Evolutionary conservation across 352 stramenopile species (phyloP), one percentile per base, ranked within the genome.

Genomic region (Phytopythium cucurbitacearum): DNA sequence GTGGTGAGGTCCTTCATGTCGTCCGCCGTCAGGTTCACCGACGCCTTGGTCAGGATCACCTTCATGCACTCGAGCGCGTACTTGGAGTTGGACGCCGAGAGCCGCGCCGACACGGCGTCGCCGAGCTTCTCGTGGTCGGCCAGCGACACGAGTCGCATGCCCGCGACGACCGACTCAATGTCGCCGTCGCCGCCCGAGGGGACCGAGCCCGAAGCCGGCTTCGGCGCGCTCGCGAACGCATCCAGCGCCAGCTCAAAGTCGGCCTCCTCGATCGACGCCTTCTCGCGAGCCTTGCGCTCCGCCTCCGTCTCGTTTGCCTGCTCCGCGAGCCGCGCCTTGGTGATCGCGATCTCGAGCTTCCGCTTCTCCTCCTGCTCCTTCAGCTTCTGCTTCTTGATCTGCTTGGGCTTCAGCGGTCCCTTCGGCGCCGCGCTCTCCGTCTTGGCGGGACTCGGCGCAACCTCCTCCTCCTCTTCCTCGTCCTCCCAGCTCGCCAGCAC

Each of bases 1-100:
- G 82, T 93, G 60, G 78, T 91, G 45, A 93, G 68, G 60, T 93
- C 82, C 68, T 93, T 93, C 76, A 91, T 89, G 64, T 91, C 82
- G 63, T 93, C 80, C 4, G 75, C 82, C 38, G 76, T 91, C 40
- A 93, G 57, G 61, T 89, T 91, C 48, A 82, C 65, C 34, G 78
- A 89, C 21, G 71, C 81, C 66, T 88, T 83, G 11, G 81, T 89
- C n/a, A 91, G 53, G 28, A 91, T 72, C 51, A 89, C 77, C 65
- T 92, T 92, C 41, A 92, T 80, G 62, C 69, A 84, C 62, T 90
- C 80, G 34, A 92, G 67, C 9, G 80, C 81, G 57, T 89, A 79
- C 69, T 84, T 89, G 43, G 79, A 73, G 61, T 85, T 92, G 42
- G 79, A 89, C 44, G 64, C 67, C 12, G 58, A 58, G 44, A 92